Conservation (phyloP, 441 rosid species). For the Pelargonium cotyledonis region DNA sequence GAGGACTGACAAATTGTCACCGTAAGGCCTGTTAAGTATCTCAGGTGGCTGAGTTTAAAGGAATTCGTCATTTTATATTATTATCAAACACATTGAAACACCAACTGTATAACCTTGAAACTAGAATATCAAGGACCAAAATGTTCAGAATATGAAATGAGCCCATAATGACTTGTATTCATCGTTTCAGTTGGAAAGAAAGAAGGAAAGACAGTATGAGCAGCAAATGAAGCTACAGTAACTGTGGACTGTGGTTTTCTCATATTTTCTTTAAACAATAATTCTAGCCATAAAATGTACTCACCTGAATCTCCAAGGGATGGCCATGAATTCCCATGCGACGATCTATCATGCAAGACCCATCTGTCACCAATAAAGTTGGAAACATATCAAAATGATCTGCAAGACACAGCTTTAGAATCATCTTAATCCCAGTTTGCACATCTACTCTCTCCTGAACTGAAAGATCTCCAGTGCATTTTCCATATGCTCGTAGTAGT, state of each 20-base stretch:
- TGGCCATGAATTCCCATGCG: conserved; percentile 96
- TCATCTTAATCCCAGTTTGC: conserved; percentile 92
- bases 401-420: conserved; percentile 69
- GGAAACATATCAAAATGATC: conserved; percentile 98
- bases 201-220: not conserved
- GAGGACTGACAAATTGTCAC: not conserved
- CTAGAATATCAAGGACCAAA: not conserved
- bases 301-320: conserved; percentile 88
- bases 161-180: not conserved
- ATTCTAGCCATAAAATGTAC: not conserved
- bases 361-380: conserved; percentile 80
- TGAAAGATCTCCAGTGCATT: conserved; percentile 68
- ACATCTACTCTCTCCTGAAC: conserved; percentile 94
- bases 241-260: not conserved
- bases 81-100: not conserved
- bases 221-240: not conserved
- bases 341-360: conserved; percentile 95
- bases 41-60: not conserved
- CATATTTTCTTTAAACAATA: not conserved
- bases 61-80: not conserved
- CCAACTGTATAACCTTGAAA: not conserved
- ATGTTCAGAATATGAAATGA: not conserved
- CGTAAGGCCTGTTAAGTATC: not conserved
- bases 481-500: conserved; percentile 82
- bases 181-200: not conserved